Evolutionary conservation across 2,329 filamentous ascomycete genomes (phyloP), one percentile per base, ranked within the genome.

Genomic region (Xylaria sp.): DNA sequence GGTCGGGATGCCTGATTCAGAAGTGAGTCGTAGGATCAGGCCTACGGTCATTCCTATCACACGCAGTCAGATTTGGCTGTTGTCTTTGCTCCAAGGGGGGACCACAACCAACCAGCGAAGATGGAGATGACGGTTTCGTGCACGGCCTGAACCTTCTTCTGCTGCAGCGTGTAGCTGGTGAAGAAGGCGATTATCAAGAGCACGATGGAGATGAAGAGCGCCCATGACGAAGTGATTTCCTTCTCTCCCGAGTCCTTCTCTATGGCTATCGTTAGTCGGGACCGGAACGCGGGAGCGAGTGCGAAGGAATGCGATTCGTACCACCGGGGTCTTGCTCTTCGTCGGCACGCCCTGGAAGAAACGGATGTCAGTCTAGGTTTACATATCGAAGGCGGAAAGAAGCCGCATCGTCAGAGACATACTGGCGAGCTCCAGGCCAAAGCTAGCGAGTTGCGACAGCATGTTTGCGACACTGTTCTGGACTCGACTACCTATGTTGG

Each of bases 41-140:
- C 95, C 95, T 63, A 99, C 92, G 60, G 93, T 90, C 95, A 98
- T 98, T 72, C 94, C 94, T 96, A 51, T 38, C 25, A 54, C 6
- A 58, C 43, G 23, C 17, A 55, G 49, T 65, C 52, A 65, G 63
- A 17, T 35, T 68, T 29, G 64, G 57, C 43, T 44, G 29, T 47
- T 25, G 35, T 66, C 23, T 31, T 67, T 47, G n/a, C 40, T 33
- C 38, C 23, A 17, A 15, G 40, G 35, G 48, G 43, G 29, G 31
- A 23, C 17, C 43, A 60, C 31, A 60, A 65, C 67, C 40, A 61
- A 93, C 93, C 93, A 60, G 93, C 93, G 80, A 99, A 98, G 75
- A 99, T 99, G 64, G 94, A 98, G 65, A 99, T 88, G 71, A 98
- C 95, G 1, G 95, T 99, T 81, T 99, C 95, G 77, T 99, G 95